phyloP scores from a whole-genome alignment of 2,329 filamentous ascomycete genomes.

The Xylariaceae sp. region DNA sequence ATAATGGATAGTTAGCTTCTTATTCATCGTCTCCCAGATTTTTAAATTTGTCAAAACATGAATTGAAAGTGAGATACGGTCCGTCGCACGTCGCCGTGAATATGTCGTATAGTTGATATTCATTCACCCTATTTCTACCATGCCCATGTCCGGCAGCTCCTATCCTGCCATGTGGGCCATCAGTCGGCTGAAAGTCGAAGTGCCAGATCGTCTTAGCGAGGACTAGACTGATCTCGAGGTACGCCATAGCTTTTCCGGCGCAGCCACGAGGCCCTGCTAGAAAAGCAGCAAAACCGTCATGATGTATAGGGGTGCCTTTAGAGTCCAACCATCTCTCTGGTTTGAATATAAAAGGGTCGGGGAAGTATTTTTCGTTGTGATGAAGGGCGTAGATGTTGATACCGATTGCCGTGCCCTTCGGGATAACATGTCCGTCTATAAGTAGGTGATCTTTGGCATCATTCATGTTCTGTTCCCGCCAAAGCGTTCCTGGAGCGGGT shows the following conservation, averaged over 20 bases:
- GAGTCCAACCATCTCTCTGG: slow-evolving; percentile 12
- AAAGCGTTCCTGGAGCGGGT: not conserved
- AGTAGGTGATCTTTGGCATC: not conserved
- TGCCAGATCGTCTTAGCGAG: slow-evolving; percentile 8
- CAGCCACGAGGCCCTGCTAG: slow-evolving; percentile 2
- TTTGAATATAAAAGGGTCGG: slow-evolving; percentile 3
- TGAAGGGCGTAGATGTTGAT: slow-evolving; percentile 3
- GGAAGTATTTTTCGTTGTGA: slow-evolving; percentile 9
- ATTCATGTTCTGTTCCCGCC: not conserved
- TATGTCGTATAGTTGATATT: not conserved
- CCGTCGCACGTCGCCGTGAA: no score
- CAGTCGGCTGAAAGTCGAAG: slow-evolving; percentile 5
- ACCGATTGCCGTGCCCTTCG: slow-evolving; percentile 2
- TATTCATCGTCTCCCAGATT: no score
- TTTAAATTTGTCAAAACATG: no score
- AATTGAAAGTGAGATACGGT: no score
- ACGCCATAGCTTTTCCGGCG: slow-evolving; percentile 5
- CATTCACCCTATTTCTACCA: not conserved
- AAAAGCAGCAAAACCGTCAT: slow-evolving; percentile 6
- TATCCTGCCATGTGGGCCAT: not conserved
- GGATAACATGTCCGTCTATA: slow-evolving; percentile 8
- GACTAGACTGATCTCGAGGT: slow-evolving; percentile 5
- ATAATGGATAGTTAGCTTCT: no score
- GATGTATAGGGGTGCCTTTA: not conserved
- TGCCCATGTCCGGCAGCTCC: not conserved